Percentiles rank a stretch among this genome's conserved stretches.
phyloP scores from a whole-genome alignment of 73 alveolate genomes.

The Tetrahymena malaccensis region DNA sequence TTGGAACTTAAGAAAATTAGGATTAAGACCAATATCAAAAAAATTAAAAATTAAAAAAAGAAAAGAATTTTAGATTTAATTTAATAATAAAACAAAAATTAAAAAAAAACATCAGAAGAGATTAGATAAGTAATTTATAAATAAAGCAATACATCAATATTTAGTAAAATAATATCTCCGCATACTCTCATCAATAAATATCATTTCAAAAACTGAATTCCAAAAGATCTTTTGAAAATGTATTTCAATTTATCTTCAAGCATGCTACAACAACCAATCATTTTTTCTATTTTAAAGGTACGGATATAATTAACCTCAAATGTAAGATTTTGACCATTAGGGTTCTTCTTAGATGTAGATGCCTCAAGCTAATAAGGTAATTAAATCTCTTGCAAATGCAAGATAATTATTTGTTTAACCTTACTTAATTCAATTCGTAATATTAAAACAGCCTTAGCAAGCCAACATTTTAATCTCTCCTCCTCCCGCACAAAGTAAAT shows the following conservation, averaged over 20 bases:
- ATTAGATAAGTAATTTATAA: neutral
- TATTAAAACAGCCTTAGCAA: neutral
- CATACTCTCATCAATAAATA: neutral
- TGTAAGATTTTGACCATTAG: neutral
- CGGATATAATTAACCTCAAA: neutral
- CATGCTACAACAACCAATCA: neutral
- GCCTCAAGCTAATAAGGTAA: neutral
- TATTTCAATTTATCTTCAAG: neutral
- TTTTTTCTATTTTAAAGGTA: neutral
- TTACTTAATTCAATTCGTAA: neutral
- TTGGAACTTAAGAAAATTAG: neutral
- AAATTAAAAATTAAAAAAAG: neutral
- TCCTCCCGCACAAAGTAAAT: neutral
- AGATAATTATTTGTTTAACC: neutral
- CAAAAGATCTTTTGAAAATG: neutral
- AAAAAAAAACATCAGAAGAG: neutral
- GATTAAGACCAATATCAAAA: neutral
- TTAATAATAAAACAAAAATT: neutral
- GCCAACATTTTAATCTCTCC: neutral
- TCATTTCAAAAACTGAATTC: neutral
- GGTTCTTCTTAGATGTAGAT: neutral
- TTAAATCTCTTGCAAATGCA: neutral
- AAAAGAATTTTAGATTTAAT: neutral
- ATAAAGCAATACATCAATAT: neutral
- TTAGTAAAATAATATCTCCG: neutral